Percentiles rank a stretch among this genome's conserved stretches.
These are phyloP conservation scores for Sextonia rubra DNA, from an alignment of 164 flowering plant genomes.

Conservation along the genomic window DNA sequence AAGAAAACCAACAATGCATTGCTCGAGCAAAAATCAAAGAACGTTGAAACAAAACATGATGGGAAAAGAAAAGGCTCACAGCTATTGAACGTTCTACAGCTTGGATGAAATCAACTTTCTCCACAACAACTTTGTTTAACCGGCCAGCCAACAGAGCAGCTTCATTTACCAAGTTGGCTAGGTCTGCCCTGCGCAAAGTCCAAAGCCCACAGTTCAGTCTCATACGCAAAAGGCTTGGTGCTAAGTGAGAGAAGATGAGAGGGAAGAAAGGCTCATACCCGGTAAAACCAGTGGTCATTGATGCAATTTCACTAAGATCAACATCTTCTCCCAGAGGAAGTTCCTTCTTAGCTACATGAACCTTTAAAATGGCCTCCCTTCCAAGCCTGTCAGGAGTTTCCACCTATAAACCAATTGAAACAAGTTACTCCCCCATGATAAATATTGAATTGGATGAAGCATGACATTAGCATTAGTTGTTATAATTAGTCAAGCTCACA, in stretches of 20 bases:
- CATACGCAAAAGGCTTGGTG: conserved; percentile 1
- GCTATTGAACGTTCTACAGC: conserved; percentile 98
- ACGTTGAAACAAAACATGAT: neutral
- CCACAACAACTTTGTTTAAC: conserved; percentile 67
- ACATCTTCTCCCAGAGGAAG: conserved; percentile 85
- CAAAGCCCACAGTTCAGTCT: conserved; percentile 21
- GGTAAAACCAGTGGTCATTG: conserved; percentile 96
- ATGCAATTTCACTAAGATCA: conserved; percentile 68
- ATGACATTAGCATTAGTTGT: neutral
- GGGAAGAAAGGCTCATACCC: conserved; percentile 44
- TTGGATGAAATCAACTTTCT: conserved; percentile 79
- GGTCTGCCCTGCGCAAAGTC: conserved; percentile 81
- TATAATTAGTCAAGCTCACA: neutral
- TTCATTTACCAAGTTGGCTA: conserved; percentile 96
- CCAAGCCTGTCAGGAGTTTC: conserved; percentile 92
- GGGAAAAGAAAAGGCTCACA: conserved; percentile 38
- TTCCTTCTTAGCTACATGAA: conserved; percentile 86
- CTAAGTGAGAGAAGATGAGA: neutral
- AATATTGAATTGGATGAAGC: neutral
- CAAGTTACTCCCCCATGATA: conserved; percentile 2
- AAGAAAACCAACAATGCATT: neutral
- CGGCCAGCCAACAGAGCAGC: conserved; percentile 99
- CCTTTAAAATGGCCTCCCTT: conserved; percentile 88
- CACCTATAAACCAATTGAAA: conserved; percentile 44
- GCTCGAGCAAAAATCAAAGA: neutral